Percentiles rank a stretch among this genome's conserved stretches.
Evolutionary conservation across 345 rosid species (phyloP).

Genomic region (Lumnitzera racemosa): DNA sequence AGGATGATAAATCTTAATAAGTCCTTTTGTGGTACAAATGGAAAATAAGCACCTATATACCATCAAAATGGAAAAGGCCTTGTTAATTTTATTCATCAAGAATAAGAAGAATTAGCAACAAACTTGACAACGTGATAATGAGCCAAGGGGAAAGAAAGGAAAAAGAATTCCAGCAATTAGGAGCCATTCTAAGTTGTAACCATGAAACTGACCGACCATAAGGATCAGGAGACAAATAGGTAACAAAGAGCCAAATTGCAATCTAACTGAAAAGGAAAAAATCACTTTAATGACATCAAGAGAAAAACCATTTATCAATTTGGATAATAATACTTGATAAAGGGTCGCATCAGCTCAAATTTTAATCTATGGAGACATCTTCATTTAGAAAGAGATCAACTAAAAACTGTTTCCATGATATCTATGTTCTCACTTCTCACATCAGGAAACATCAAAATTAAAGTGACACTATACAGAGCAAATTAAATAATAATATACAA

Average conservation of each 20-base stretch:
- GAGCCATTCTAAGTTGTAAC: conserved; percentile 89
- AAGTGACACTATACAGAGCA: too few relatives aligned
- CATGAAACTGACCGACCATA: conserved; percentile 77
- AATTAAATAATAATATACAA: too few relatives aligned
- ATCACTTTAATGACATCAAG: neutral
- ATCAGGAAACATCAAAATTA: too few relatives aligned
- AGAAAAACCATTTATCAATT: neutral
- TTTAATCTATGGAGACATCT: too few relatives aligned
- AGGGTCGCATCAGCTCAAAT: neutral
- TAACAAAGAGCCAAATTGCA: conserved; percentile 47
- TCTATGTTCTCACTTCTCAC: too few relatives aligned
- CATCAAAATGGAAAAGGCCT: neutral
- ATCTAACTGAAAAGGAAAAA: conserved; percentile 28
- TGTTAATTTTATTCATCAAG: neutral
- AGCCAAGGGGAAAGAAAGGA: neutral
- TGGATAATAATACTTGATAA: neutral
- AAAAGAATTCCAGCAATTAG: conserved; percentile 55
- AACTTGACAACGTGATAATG: neutral
- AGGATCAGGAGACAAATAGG: conserved; percentile 57
- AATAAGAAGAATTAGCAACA: neutral
- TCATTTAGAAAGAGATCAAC: too few relatives aligned
- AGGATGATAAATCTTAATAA: conserved; percentile 71
- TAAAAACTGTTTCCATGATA: too few relatives aligned
- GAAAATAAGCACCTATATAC: conserved; percentile 71
- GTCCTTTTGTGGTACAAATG: conserved; percentile 75